A percentile compares a stretch with the other conserved stretches of the same genome.
Conservation (phyloP, 352 stramenopile genomes). For the Phytopythium aichiense region DNA sequence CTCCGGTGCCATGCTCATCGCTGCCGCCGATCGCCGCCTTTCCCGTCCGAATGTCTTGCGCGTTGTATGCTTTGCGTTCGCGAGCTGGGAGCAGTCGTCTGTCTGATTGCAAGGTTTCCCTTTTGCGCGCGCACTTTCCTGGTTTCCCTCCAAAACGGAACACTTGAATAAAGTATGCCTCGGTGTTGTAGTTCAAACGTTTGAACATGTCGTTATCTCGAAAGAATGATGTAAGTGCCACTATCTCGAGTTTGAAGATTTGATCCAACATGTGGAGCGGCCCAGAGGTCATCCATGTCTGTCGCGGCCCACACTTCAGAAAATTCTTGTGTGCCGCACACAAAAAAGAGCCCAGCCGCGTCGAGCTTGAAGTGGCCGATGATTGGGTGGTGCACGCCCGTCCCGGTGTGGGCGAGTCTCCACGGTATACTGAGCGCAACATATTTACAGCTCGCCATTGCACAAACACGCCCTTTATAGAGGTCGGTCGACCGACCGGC, state of each 20-base stretch:
- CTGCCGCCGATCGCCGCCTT: background rate
- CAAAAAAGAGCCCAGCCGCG: slow-evolving; percentile 2
- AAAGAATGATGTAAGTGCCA: background rate
- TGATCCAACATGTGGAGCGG: background rate
- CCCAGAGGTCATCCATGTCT: slow-evolving; percentile 2
- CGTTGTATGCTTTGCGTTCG: background rate
- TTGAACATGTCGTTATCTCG: background rate
- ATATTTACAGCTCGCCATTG: background rate
- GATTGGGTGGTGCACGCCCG: slow-evolving; percentile 13
- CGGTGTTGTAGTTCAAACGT: background rate
- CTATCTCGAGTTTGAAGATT: background rate
- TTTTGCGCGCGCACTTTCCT: slow-evolving; percentile 2
- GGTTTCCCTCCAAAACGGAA: background rate
- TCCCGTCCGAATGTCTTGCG: background rate
- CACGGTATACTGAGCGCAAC: background rate
- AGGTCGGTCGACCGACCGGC: background rate
- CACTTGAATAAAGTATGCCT: background rate
- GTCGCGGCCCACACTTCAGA: slow-evolving; percentile 2
- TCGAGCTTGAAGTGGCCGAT: slow-evolving; percentile 21
- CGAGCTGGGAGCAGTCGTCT: background rate
- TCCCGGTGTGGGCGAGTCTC: background rate
- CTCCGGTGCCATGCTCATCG: background rate
- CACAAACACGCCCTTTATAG: background rate
- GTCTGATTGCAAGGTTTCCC: background rate
- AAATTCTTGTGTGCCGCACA: slow-evolving; percentile 16